Conservation (phyloP, 768 basidiomycete species). For the Tricholoma terreum region DNA sequence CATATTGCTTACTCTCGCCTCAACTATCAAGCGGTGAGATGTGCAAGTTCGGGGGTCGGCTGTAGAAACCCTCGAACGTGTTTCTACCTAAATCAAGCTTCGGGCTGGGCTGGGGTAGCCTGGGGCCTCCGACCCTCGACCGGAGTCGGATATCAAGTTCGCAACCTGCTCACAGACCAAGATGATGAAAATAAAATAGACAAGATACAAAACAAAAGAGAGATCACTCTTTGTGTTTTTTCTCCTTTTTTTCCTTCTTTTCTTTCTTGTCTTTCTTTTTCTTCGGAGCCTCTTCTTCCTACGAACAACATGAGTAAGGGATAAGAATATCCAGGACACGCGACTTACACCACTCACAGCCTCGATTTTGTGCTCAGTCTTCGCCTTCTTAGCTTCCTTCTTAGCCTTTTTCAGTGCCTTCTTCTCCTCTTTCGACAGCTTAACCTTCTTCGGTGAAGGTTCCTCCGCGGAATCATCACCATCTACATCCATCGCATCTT, state of each 20-base stretch:
- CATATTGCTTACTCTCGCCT: no score
- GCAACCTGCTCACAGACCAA: background rate
- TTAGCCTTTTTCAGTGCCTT: constrained; percentile 78
- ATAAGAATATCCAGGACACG: background rate
- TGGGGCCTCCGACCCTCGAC: no score
- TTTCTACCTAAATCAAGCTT: no score
- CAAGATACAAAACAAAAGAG: constrained; percentile 11
- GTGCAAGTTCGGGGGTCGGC: no score
- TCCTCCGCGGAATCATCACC: constrained; percentile 42
- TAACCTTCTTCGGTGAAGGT: constrained; percentile 63
- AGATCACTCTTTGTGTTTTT: constrained; percentile 28
- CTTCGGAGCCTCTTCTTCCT: constrained; percentile 28
- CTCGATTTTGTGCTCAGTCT: constrained; percentile 37
- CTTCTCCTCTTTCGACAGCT: constrained; percentile 83
- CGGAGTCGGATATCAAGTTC: no score
- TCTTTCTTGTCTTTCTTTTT: constrained; percentile 60
- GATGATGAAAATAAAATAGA: background rate
- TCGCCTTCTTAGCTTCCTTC: constrained; percentile 52
- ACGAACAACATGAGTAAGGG: constrained; percentile 3
- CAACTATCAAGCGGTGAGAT: no score
- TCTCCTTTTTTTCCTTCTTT: constrained; percentile 39
- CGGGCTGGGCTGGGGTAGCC: no score
- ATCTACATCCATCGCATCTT: constrained; percentile 64
- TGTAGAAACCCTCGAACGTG: no score
- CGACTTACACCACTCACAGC: constrained; percentile 31